Evolutionary conservation across 495 filamentous ascomycete genomes (phyloP).

Genomic region (Trichocladium antarcticum): DNA sequence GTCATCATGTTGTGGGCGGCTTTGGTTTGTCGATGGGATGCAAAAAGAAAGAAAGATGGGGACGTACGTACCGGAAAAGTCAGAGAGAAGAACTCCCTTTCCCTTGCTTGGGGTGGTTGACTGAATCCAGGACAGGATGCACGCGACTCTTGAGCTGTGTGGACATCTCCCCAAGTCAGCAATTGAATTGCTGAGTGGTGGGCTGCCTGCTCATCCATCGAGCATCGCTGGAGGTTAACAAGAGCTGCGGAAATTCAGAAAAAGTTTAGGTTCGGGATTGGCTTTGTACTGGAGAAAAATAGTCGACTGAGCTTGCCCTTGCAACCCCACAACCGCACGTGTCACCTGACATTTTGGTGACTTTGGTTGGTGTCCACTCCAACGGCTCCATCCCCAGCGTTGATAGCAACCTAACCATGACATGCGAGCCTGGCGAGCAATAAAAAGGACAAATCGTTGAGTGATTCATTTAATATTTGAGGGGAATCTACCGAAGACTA

Average conservation of each 20-base stretch:
- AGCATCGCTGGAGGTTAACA: neutral
- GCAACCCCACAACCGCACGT: neutral
- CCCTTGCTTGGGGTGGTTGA: too few relatives aligned
- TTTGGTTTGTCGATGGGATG: neutral
- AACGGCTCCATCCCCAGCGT: too few relatives aligned
- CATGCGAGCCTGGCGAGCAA: neutral
- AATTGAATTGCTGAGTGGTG: neutral
- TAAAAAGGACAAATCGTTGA: neutral
- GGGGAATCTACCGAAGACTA: slow-evolving; percentile 1
- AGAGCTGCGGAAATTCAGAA: neutral
- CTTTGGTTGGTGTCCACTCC: too few relatives aligned
- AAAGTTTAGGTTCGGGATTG: neutral
- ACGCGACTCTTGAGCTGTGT: neutral
- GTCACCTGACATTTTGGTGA: too few relatives aligned
- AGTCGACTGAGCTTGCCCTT: neutral
- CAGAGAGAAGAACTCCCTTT: too few relatives aligned
- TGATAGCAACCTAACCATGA: too few relatives aligned
- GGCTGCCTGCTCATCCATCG: neutral
- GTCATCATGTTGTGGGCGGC: slow-evolving; percentile 37
- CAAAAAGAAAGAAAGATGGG: neutral
- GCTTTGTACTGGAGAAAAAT: neutral
- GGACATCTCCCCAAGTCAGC: neutral
- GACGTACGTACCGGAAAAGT: neutral
- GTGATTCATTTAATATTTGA: neutral
- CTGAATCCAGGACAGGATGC: too few relatives aligned